Conservation (phyloP, 2,329 filamentous ascomycete genomes). For the Fusarium chaquense region DNA sequence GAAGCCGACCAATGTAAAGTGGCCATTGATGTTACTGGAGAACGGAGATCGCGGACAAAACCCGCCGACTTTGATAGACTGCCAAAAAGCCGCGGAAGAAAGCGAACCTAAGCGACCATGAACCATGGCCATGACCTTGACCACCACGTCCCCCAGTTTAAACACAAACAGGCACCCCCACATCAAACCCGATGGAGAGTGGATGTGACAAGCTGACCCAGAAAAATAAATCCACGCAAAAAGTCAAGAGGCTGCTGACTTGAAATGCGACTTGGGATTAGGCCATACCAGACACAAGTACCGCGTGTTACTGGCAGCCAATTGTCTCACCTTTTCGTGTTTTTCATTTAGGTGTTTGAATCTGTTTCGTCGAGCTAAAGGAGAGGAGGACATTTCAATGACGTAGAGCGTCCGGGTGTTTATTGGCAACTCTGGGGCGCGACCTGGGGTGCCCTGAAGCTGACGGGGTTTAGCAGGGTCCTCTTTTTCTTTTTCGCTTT, state of each 20-base stretch:
- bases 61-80: slow-evolving; percentile 27
- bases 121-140: neutral
- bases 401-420: slow-evolving; percentile 41
- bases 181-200: slow-evolving; percentile 43
- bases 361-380: slow-evolving; percentile 12
- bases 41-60: slow-evolving; percentile 33
- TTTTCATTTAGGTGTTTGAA: slow-evolving; percentile 7
- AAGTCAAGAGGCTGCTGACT: slow-evolving; percentile 19
- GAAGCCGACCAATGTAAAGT: slow-evolving; percentile 11
- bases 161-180: slow-evolving; percentile 40
- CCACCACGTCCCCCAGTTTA: slow-evolving; percentile 29
- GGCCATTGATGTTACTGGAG: neutral
- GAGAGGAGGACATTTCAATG: slow-evolving; percentile 36
- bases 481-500: slow-evolving; percentile 7
- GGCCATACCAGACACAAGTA: neutral
- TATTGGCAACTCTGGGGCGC: slow-evolving; percentile 40
- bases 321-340: slow-evolving; percentile 41
- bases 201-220: slow-evolving; percentile 23
- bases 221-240: slow-evolving; percentile 15
- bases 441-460: slow-evolving; percentile 41
- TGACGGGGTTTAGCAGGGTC: slow-evolving; percentile 23
- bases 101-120: slow-evolving; percentile 5
- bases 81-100: slow-evolving; percentile 32
- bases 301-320: slow-evolving; percentile 29
- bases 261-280: neutral